Evolutionary conservation across 352 stramenopile genomes (phyloP).

Genomic region (Phytophthora vignae): DNA sequence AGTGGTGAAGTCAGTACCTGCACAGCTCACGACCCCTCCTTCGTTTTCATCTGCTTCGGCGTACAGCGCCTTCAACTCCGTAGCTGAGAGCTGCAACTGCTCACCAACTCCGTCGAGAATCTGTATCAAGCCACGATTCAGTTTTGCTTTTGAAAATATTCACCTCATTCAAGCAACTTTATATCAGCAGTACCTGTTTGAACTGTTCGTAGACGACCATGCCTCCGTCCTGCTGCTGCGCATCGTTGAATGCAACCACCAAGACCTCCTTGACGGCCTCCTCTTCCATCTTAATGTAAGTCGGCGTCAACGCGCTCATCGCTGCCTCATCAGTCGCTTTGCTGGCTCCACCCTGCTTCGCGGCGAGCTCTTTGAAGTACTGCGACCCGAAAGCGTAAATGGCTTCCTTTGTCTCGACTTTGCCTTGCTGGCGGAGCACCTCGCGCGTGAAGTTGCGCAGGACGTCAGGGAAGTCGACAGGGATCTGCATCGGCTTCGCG

Average conservation of each 20-base stretch:
- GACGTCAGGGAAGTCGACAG: constrained; percentile 73
- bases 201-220: constrained; percentile 56
- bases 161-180: not conserved
- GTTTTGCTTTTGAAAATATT: not conserved
- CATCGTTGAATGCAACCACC: constrained; percentile 50
- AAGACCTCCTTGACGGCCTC: constrained; percentile 67
- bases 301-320: constrained; percentile 36
- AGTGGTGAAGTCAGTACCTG: constrained; percentile 23
- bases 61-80: constrained; percentile 64
- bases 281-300: constrained; percentile 71
- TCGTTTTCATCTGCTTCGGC: constrained; percentile 77
- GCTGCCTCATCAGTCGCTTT: constrained; percentile 15
- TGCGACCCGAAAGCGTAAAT: constrained; percentile 80
- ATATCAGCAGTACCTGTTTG: constrained; percentile 39
- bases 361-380: constrained; percentile 74
- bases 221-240: constrained; percentile 47
- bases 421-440: constrained; percentile 83
- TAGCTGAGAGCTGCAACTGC: constrained; percentile 61
- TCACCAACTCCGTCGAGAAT: constrained; percentile 52
- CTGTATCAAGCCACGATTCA: constrained; percentile 18
- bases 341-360: constrained; percentile 38
- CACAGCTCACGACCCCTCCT: constrained; percentile 54
- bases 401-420: constrained; percentile 79
- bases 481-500: constrained; percentile 81
- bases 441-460: constrained; percentile 84